Base-by-base conservation (phyloP, 495 filamentous ascomycete genomes). In the Neurospora hispaniola region DNA sequence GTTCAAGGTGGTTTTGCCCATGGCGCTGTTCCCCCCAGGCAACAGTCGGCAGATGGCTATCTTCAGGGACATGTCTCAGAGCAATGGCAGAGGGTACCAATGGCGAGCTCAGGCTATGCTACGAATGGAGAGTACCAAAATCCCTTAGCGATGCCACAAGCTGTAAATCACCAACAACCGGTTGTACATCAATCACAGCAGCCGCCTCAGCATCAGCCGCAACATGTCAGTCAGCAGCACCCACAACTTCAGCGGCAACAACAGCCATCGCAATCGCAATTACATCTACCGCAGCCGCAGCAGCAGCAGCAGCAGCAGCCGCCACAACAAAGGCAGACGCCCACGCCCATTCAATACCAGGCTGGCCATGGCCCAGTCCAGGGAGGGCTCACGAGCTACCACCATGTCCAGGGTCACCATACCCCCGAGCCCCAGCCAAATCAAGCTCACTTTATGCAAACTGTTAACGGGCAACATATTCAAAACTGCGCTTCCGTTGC, bases 181-280 rank as follows among this genome's bases (percentile, higher is more conserved):
- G 70, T 41, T 59, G 48, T 23, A 31, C 48, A 59, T 27, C 48
- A 27, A 12, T 14, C 23, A 62, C 69, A 68, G 18, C 71, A 27
- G 2, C 71, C 68, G 68, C 78, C 78, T 43, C 80, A 71, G 70
- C 78, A 76, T 66, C 83, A 79, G 73, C 70, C 73, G 20, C 80
- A 78, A 59, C 80, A 73, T 20, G 80, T 79, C 69, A 77, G 78
- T 38, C 80, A 70, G 70, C 78, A 77, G 69, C 83, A 79, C 72
- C 69, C 73, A n/a, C 80, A 78, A 69, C 80, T 73, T 20, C 81
- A 44, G 7, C 73, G 71, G 23, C 72, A 76, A 42, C 54, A 71
- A 23, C 74, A 72, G 68, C 72, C 74, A n/a, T 68, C 42, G 38
- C 75, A 74, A n/a, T 73, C 70, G 20, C 77, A 78, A 39, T 75